Percentiles rank a stretch among this genome's conserved stretches.
Evolutionary conservation across 1,284 basidiomycete genomes (phyloP).

Genomic region (Microbotryum violaceum): DNA sequence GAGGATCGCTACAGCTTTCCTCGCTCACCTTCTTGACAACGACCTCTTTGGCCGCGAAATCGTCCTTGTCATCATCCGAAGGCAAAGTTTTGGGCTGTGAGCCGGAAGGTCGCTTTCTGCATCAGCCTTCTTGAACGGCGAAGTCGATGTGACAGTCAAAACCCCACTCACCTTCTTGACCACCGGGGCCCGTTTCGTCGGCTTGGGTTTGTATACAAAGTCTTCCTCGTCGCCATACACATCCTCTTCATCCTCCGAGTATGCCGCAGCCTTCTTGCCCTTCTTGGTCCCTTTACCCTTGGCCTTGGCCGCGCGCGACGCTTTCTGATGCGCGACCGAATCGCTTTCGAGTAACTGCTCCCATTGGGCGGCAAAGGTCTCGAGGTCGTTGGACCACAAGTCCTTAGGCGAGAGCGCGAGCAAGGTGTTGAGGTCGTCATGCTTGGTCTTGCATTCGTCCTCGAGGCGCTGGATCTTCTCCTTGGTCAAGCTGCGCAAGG

Average conservation of each 20-base stretch:
- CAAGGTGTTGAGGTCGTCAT: conserved; percentile 68
- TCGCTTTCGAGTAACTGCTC: conserved; percentile 59
- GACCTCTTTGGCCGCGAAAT: too few relatives aligned
- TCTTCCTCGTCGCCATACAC: conserved; percentile 44
- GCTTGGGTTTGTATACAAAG: neutral
- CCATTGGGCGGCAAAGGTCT: conserved; percentile 76
- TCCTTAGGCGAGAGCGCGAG: conserved; percentile 72
- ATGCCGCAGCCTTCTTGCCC: conserved; percentile 8
- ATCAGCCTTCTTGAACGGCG: too few relatives aligned
- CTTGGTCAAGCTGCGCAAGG: conserved; percentile 86
- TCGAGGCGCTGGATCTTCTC: conserved; percentile 61
- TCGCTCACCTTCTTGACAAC: too few relatives aligned
- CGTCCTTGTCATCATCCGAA: too few relatives aligned
- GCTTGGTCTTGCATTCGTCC: conserved; percentile 72
- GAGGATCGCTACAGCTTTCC: too few relatives aligned
- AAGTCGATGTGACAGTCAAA: neutral
- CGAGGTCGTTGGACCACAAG: conserved; percentile 87
- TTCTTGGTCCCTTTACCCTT: conserved; percentile 58
- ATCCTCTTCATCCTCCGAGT: conserved; percentile 45
- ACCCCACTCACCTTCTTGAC: conserved; percentile 44
- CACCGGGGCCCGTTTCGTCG: conserved; percentile 43
- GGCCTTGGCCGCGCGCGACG: conserved; percentile 45
- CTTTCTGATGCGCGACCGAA: conserved; percentile 49
- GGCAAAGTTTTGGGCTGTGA: too few relatives aligned
- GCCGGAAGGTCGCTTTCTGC: too few relatives aligned